These are phyloP conservation scores for Aspergillus baeticus DNA, from an alignment of 495 filamentous ascomycete genomes.

Conservation along the genomic window DNA sequence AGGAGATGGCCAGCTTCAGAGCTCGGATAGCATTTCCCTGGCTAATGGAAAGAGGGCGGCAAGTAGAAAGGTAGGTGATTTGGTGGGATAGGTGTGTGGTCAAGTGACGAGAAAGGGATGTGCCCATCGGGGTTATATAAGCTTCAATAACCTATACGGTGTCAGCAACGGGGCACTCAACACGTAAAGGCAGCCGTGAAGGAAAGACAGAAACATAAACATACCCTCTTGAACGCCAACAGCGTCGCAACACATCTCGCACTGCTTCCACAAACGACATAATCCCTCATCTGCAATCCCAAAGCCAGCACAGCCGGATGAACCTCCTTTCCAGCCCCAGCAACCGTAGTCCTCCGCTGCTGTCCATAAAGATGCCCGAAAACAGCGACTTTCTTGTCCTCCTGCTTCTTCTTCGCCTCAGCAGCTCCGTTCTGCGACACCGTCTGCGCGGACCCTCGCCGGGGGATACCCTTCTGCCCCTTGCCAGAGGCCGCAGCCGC, in stretches of 20 bases:
- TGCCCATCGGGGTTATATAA: constrained; percentile 82
- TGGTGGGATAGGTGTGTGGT: constrained; percentile 92
- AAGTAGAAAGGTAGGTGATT: constrained; percentile 90
- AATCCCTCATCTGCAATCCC: constrained; percentile 87
- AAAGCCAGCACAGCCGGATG: constrained; percentile 83
- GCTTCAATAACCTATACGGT: constrained; percentile 74
- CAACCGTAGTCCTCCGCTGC: constrained; percentile 64
- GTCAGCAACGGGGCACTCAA: constrained; percentile 5
- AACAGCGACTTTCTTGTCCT: constrained; percentile 72
- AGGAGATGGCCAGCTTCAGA: constrained; percentile 84
- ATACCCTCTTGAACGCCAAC: constrained; percentile 82
- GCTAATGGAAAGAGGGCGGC: constrained; percentile 85
- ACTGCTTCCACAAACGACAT: constrained; percentile 85
- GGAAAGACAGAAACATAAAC: constrained; percentile 26
- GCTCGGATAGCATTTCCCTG: constrained; percentile 96
- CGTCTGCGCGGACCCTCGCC: constrained; percentile 42
- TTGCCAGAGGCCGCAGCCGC: constrained; percentile 25
- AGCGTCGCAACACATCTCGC: constrained; percentile 84
- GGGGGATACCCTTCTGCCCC: constrained; percentile 34
- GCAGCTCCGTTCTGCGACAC: constrained; percentile 28
- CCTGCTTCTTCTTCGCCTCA: constrained; percentile 48
- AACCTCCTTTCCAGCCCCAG: constrained; percentile 81
- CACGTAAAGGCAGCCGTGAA: not conserved
- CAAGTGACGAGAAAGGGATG: constrained; percentile 83
- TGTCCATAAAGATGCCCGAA: constrained; percentile 86